phyloP scores from a whole-genome alignment of 371 early-diverging fungal species.

The Entomophthora muscae region DNA sequence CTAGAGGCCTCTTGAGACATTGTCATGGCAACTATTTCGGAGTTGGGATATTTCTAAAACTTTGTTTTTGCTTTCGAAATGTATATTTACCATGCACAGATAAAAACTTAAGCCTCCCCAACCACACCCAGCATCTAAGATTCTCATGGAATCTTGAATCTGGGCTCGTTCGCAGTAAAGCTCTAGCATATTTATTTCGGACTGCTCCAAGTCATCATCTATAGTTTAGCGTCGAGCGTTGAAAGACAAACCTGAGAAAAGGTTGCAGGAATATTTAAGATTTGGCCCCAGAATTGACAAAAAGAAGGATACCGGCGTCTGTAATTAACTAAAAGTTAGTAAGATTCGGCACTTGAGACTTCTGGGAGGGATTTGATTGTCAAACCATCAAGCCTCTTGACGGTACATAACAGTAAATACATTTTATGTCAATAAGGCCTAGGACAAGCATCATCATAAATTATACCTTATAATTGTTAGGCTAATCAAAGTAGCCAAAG shows the following conservation, averaged over 20 bases:
- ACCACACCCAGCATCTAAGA: conserved; percentile 43
- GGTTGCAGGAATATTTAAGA: not conserved
- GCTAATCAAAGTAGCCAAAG: not conserved
- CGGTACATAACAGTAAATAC: too few relatives aligned
- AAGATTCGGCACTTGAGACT: not conserved
- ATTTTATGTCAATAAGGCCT: too few relatives aligned
- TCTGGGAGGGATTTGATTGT: not conserved
- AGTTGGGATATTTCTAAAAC: conserved; percentile 4
- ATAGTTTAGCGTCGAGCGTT: not conserved
- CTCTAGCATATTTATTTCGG: conserved; percentile 37
- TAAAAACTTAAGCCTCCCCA: conserved; percentile 32
- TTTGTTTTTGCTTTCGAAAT: not conserved
- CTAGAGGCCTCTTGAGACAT: not conserved
- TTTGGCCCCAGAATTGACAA: not conserved
- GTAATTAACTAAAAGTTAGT: not conserved
- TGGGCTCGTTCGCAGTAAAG: conserved; percentile 26
- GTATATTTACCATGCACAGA: conserved; percentile 18
- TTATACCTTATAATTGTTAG: not conserved
- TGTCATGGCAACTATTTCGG: not conserved
- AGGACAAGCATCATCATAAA: not conserved
- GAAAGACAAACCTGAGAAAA: not conserved
- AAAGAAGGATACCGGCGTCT: not conserved
- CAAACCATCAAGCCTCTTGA: not conserved
- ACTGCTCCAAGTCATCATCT: conserved; percentile 21
- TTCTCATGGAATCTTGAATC: conserved; percentile 25